Conservation (phyloP, 345 rosid genomes). For the Eucalyptus erythrocorys region DNA sequence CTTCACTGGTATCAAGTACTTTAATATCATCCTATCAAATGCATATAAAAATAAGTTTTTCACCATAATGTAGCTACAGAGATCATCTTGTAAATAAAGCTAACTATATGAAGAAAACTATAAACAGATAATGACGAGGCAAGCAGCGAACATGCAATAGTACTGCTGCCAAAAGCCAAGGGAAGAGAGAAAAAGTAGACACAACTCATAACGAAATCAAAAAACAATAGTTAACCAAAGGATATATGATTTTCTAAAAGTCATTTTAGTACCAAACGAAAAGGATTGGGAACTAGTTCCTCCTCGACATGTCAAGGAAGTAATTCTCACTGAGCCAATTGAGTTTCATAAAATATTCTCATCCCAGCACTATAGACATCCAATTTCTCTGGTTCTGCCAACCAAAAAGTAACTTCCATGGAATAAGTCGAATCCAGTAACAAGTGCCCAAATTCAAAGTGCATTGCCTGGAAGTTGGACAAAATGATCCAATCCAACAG, state of each 20-base stretch:
- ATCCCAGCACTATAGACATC: background rate
- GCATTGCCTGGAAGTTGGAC: background rate
- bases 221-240: background rate
- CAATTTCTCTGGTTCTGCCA: background rate
- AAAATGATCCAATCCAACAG: background rate
- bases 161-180: background rate
- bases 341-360: background rate
- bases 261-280: background rate
- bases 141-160: background rate
- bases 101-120: background rate
- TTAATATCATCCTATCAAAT: constrained; percentile 74
- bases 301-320: background rate
- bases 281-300: background rate
- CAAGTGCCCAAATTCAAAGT: background rate
- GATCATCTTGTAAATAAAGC: background rate
- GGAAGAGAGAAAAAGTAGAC: background rate
- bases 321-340: background rate
- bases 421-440: background rate
- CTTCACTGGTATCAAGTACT: constrained; percentile 92
- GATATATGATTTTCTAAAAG: background rate
- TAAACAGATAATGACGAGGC: background rate
- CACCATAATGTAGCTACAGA: background rate
- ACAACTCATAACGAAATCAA: background rate
- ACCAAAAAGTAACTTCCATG: background rate
- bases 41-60: background rate